These are phyloP conservation scores for Albifimbria verrucaria DNA, from an alignment of 2,329 filamentous ascomycete genomes.

Conservation along the genomic window DNA sequence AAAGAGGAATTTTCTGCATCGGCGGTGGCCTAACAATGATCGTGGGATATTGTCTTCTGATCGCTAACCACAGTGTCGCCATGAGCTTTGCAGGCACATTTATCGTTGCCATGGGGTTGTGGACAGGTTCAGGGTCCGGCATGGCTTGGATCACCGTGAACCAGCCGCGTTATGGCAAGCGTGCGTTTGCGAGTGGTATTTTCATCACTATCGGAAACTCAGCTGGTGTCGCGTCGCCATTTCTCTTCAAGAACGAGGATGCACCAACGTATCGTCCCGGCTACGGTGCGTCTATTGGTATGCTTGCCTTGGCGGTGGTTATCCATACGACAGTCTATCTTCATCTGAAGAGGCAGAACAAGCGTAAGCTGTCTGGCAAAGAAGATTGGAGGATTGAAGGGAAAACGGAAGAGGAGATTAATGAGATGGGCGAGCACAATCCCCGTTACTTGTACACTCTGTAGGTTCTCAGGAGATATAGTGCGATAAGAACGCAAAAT, in stretches of 20 bases:
- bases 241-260: slow-evolving; percentile 44
- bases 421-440: slow-evolving; percentile 38
- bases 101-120: slow-evolving; percentile 6
- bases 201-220: slow-evolving; percentile 10
- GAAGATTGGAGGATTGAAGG: slow-evolving; percentile 38
- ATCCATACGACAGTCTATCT: slow-evolving; percentile 23
- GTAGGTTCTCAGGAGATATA: too few relatives aligned
- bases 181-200: slow-evolving; percentile 7
- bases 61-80: slow-evolving; percentile 5
- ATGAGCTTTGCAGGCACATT: slow-evolving; percentile 4
- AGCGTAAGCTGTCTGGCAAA: slow-evolving; percentile 28
- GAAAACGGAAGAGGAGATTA: slow-evolving; percentile 37
- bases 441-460: slow-evolving; percentile 13
- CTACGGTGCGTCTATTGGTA: slow-evolving; percentile 47
- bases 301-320: slow-evolving; percentile 33
- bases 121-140: slow-evolving; percentile 8
- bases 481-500: too few relatives aligned
- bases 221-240: slow-evolving; percentile 38
- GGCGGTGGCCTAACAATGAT: slow-evolving; percentile 6
- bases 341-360: slow-evolving; percentile 32
- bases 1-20: slow-evolving; percentile 4
- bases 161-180: slow-evolving; percentile 10
- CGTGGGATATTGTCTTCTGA: slow-evolving; percentile 5
- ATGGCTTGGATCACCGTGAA: slow-evolving; percentile 11
- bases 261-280: slow-evolving; percentile 46